Base-by-base conservation (phyloP, 108 stramenopile species). In the Cyclotella choctawhatcheeana region DNA sequence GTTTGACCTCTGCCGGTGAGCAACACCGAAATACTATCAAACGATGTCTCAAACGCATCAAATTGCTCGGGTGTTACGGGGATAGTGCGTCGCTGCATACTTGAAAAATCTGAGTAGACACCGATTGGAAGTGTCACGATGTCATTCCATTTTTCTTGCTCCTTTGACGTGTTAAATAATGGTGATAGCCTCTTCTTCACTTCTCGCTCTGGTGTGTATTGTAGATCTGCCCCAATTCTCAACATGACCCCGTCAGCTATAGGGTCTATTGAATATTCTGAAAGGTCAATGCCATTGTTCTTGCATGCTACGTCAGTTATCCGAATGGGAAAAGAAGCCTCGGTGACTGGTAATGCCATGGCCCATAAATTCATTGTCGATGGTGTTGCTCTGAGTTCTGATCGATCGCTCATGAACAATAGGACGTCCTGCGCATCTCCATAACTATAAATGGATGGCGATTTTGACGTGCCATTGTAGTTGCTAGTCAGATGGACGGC, bases 321-420 rank as follows among this genome's bases (percentile, higher is more conserved):
- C 40, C 71, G 82, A 32, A 80, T 77, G 6, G 60, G 69, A 12
- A 14, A 35, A 12, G 12, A 22, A 8, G 54, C 20, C 0, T 34
- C 60, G 13, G 75, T 25, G 4, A 59, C 27, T 6, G 80, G 73
- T 17, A 92, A 50, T 12, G 64, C 66, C 45, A 80, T 44, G 8
- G 88, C 88, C 86, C 85, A 89, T 8, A 92, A 33, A 76, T 89
- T 87, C 88, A 89, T 89, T 0, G 79, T 75, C 24, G 82, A 69
- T 20, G 86, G 58, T 22, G 58, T 58, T 85, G 85, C 86, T 12
- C n/a, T 44, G n/a, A 45, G 21, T 5, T 27, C 13, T 6, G 66
- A 58, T 45, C 87, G 83, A 68, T 90, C 89, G 16, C 85, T 86
- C 68, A 90, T 55, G 51, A 90, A 88, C 31, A 90, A 82, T 18